Percentiles rank a stretch among this genome's conserved stretches.
Evolutionary conservation across 441 rosid species (phyloP).

Genomic region (Erodium chrysanthum): DNA sequence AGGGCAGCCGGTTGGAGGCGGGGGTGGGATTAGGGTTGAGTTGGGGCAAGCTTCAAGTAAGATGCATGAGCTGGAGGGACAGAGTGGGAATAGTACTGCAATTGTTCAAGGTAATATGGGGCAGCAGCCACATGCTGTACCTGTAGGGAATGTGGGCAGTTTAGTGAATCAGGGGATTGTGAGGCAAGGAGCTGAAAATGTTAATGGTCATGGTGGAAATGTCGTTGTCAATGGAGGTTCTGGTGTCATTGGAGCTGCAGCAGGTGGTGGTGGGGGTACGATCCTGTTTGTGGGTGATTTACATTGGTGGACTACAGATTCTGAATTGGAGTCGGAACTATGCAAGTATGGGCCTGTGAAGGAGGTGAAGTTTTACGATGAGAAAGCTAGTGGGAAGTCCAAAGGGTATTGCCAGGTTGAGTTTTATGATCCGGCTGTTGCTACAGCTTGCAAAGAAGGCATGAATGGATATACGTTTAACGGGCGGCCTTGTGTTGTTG

Average conservation of each 20-base stretch:
- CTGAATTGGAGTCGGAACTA: conserved; percentile 58
- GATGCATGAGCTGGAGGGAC: conserved; percentile 29
- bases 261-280: conserved; percentile 41
- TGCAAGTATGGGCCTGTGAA: conserved; percentile 65
- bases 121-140: conserved; percentile 25
- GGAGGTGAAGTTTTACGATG: conserved; percentile 85
- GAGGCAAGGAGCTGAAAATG: conserved; percentile 29
- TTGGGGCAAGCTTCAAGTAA: conserved; percentile 28
- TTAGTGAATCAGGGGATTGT: conserved; percentile 30
- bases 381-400: conserved; percentile 83
- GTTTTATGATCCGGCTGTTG: conserved; percentile 60
- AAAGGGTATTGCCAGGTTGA: conserved; percentile 90
- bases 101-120: conserved; percentile 27
- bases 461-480: conserved; percentile 69
- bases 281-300: conserved; percentile 70
- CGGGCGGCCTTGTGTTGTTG: conserved; percentile 75
- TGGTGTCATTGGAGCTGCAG: conserved; percentile 23
- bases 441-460: conserved; percentile 69
- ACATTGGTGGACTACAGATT: conserved; percentile 96
- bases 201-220: conserved; percentile 26
- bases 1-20: conserved; percentile 18
- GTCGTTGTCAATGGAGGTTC: conserved; percentile 28
- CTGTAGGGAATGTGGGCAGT: conserved; percentile 15
- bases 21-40: conserved; percentile 47
- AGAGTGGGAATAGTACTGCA: conserved; percentile 24